Conservation (phyloP, 192 early-diverging fungal genomes). For the Coemansia sp. region DNA sequence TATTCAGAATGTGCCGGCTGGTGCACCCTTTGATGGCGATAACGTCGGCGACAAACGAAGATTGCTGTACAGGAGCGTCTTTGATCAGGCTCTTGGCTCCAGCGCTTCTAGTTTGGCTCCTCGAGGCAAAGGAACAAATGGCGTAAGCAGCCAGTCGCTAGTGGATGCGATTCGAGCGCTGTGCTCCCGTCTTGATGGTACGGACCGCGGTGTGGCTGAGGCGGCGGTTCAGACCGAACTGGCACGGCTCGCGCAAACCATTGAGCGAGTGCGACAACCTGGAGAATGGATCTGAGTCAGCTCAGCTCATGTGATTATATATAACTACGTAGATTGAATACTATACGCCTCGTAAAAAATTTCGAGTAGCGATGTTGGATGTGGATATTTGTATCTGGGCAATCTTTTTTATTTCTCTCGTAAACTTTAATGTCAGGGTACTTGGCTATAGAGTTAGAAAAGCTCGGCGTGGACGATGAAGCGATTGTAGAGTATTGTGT, state of each 20-base stretch:
- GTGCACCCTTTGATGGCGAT: not conserved
- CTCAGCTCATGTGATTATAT: not conserved
- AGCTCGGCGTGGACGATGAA: slow-evolving; percentile 40
- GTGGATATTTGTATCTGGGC: not conserved
- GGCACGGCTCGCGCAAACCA: slow-evolving; percentile 10
- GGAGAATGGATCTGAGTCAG: not conserved
- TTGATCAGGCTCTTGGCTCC: not conserved
- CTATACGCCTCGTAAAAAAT: not conserved
- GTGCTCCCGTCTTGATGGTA: not conserved
- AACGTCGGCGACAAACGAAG: not conserved
- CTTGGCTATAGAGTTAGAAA: slow-evolving; percentile 17
- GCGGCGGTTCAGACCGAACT: slow-evolving; percentile 15
- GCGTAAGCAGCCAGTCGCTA: not conserved
- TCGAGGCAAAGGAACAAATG: not conserved
- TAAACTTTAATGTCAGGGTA: slow-evolving; percentile 29
- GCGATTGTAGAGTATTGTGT: slow-evolving; percentile 47
- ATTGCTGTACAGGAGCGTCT: not conserved
- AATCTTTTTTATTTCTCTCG: slow-evolving; percentile 1
- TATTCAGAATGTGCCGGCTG: slow-evolving; percentile 23
- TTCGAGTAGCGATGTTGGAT: not conserved
- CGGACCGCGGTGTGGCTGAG: not conserved
- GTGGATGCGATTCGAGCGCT: not conserved
- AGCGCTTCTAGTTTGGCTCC: not conserved
- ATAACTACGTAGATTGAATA: not conserved
- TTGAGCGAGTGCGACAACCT: slow-evolving; percentile 6